These are phyloP conservation scores for Fraxinus paxiana DNA, from an alignment of 305 asterid species.

Conservation along the genomic window DNA sequence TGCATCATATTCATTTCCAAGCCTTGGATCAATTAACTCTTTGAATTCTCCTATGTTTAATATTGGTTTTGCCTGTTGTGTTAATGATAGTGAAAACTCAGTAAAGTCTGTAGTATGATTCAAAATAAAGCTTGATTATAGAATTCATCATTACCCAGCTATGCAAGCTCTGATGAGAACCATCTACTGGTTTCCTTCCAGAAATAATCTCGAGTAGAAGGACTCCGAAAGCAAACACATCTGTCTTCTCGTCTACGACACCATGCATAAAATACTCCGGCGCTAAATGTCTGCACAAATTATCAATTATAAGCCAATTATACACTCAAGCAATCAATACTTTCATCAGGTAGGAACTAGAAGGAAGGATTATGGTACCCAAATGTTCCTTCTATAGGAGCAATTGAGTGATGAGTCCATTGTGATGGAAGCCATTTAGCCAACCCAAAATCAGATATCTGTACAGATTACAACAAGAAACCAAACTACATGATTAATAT, in stretches of 20 bases:
- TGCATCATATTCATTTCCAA: constrained; percentile 50
- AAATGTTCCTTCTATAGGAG: constrained; percentile 93
- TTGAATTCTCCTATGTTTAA: constrained; percentile 53
- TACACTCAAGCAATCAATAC: background rate
- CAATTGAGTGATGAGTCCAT: constrained; percentile 89
- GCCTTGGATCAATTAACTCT: constrained; percentile 67
- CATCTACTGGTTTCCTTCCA: constrained; percentile 47
- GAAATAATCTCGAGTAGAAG: background rate
- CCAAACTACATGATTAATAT: too few relatives aligned
- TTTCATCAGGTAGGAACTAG: background rate
- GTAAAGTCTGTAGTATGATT: background rate
- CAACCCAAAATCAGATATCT: constrained; percentile 21
- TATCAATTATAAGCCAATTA: background rate
- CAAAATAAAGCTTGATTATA: background rate
- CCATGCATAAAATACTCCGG: constrained; percentile 98
- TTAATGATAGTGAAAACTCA: background rate
- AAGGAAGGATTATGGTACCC: constrained; percentile 44
- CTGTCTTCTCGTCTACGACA: constrained; percentile 89
- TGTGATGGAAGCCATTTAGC: constrained; percentile 99
- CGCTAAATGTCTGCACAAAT: constrained; percentile 60
- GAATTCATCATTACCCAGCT: constrained; percentile 60
- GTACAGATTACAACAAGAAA: background rate
- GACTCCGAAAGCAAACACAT: constrained; percentile 32
- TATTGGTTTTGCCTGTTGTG: constrained; percentile 77
- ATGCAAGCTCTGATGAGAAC: constrained; percentile 83